These are phyloP conservation scores for Inonotus obliquus DNA, from an alignment of 1,284 basidiomycete species.

Conservation along the genomic window DNA sequence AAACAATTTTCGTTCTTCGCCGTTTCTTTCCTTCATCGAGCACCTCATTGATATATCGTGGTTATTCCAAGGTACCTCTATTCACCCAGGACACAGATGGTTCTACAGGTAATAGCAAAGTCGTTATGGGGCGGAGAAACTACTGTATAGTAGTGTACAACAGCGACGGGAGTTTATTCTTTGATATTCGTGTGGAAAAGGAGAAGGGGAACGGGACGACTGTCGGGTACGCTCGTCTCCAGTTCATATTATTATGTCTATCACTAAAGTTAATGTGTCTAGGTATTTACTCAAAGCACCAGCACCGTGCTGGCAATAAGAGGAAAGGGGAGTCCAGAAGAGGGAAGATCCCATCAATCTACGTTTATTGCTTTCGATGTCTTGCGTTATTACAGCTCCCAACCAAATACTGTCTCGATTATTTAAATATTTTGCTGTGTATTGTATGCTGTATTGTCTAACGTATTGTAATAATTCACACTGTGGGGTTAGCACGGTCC, in stretches of 20 bases:
- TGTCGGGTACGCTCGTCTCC: slow-evolving; percentile 44
- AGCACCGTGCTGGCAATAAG: slow-evolving; percentile 24
- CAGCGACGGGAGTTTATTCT: slow-evolving; percentile 62
- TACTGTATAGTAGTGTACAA: slow-evolving; percentile 81
- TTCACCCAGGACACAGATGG: slow-evolving; percentile 81
- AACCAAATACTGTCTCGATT: neutral
- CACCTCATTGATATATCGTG: neutral
- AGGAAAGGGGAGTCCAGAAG: neutral
- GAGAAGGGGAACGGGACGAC: slow-evolving; percentile 77
- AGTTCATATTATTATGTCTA: slow-evolving; percentile 15
- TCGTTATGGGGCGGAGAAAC: slow-evolving; percentile 85
- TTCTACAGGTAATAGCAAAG: slow-evolving; percentile 57
- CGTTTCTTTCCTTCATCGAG: neutral
- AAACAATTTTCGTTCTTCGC: slow-evolving; percentile 14
- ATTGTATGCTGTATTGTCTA: neutral
- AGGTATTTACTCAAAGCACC: slow-evolving; percentile 26
- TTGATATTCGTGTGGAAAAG: slow-evolving; percentile 86
- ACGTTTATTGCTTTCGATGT: neutral
- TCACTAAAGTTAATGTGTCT: neutral
- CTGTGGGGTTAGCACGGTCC: no score
- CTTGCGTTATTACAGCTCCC: neutral
- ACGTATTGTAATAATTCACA: neutral
- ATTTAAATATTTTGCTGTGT: slow-evolving; percentile 1
- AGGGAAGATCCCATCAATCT: neutral
- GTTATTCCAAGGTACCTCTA: slow-evolving; percentile 58